Percentiles rank a stretch among this genome's conserved stretches.
phyloP scores from a whole-genome alignment of 2,329 filamentous ascomycete species.

The Xylaria sp. region DNA sequence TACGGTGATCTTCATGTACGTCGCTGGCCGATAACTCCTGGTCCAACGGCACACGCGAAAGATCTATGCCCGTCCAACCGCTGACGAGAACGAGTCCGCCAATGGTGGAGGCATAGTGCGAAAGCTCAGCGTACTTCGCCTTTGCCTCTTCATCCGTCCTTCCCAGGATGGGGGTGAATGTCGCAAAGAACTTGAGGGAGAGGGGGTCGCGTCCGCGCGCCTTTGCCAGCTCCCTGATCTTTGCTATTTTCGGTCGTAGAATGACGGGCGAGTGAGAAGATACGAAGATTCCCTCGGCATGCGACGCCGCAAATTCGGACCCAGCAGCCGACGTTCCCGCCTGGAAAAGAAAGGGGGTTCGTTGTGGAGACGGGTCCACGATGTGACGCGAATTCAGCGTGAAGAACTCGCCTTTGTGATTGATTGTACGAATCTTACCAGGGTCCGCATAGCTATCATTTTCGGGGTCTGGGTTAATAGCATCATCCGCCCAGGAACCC shows the following conservation, averaged over 20 bases:
- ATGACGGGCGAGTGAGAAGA: slow-evolving; percentile 57
- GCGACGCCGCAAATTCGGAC: slow-evolving; percentile 59
- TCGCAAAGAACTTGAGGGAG: slow-evolving; percentile 62
- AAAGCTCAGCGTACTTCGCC: slow-evolving; percentile 56
- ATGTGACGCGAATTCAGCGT: slow-evolving; percentile 51
- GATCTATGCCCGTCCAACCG: slow-evolving; percentile 66
- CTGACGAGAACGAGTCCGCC: slow-evolving; percentile 62
- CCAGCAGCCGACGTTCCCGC: slow-evolving; percentile 65
- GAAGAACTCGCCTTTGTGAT: slow-evolving; percentile 64
- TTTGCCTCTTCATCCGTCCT: slow-evolving; percentile 58
- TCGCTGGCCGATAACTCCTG: slow-evolving; percentile 62
- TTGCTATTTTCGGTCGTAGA: slow-evolving; percentile 56
- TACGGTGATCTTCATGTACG: slow-evolving; percentile 54
- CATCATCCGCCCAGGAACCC: slow-evolving; percentile 63
- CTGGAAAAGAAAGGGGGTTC: slow-evolving; percentile 63
- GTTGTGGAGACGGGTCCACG: slow-evolving; percentile 61
- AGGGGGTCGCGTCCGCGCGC: slow-evolving; percentile 59
- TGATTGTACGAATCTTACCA: slow-evolving; percentile 63
- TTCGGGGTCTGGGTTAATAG: slow-evolving; percentile 58
- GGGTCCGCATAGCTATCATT: slow-evolving; percentile 64
- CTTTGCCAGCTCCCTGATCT: slow-evolving; percentile 57
- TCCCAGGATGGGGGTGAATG: slow-evolving; percentile 56
- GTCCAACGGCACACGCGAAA: slow-evolving; percentile 62
- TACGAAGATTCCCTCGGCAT: slow-evolving; percentile 67
- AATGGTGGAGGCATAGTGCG: slow-evolving; percentile 58